A percentile compares a stretch with the other conserved stretches of the same genome.
These are phyloP conservation scores for Fusarium zealandicum DNA, from an alignment of 2,329 filamentous ascomycete species.

Conservation along the genomic window DNA sequence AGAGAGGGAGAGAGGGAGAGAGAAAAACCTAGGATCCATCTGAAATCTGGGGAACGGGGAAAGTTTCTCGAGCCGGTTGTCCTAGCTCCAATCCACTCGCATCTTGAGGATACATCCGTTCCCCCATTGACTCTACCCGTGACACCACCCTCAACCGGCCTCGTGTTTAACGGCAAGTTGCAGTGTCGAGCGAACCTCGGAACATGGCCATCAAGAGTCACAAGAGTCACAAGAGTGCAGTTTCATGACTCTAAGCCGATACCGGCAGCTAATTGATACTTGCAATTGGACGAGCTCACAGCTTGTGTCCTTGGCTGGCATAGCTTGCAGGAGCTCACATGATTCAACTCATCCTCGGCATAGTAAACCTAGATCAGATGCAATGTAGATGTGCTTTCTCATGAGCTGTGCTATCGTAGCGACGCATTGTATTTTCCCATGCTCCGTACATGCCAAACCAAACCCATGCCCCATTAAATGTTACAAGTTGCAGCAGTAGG, in stretches of 20 bases:
- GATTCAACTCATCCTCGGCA: slow-evolving; percentile 22
- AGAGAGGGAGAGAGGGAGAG: no score
- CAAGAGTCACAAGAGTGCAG: not conserved
- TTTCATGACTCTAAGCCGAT: slow-evolving; percentile 24
- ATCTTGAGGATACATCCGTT: slow-evolving; percentile 26
- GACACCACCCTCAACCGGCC: slow-evolving; percentile 12
- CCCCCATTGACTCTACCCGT: slow-evolving; percentile 29
- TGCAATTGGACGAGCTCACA: slow-evolving; percentile 11
- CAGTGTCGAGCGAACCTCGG: no score
- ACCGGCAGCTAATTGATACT: slow-evolving; percentile 21
- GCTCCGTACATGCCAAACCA: not conserved
- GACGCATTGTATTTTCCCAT: not conserved
- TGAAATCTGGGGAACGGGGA: slow-evolving; percentile 24
- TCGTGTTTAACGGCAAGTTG: no score
- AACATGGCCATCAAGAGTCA: slow-evolving; percentile 5
- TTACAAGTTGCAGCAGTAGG: slow-evolving; percentile 5
- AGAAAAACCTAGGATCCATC: slow-evolving; percentile 38
- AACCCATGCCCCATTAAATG: slow-evolving; percentile 1
- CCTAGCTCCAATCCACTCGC: slow-evolving; percentile 31
- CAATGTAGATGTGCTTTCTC: not conserved
- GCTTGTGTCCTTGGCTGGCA: not conserved
- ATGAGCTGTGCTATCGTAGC: slow-evolving; percentile 6
- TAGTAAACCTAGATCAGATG: not conserved
- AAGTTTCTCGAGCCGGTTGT: slow-evolving; percentile 34
- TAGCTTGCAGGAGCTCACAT: slow-evolving; percentile 18